Evolutionary conservation across 2,329 filamentous ascomycete genomes (phyloP).

Genomic region (Arachnomyces sp.): DNA sequence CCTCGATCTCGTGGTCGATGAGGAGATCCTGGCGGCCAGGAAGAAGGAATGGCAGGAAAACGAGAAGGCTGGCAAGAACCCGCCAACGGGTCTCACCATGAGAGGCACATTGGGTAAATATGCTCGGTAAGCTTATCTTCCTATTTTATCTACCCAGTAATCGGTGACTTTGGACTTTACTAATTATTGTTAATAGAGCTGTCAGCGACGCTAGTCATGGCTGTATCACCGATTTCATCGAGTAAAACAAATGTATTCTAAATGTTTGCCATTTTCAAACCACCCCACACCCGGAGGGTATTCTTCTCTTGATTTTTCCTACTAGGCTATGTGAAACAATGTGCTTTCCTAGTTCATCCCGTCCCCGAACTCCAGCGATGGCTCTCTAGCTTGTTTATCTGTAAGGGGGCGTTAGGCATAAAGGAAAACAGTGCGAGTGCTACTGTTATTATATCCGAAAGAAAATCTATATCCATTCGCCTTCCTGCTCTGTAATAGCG

Average conservation of each 20-base stretch:
- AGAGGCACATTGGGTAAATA: conserved; percentile 66
- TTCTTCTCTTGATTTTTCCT: conserved; percentile 13
- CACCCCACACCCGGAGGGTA: neutral
- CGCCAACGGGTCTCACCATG: conserved; percentile 47
- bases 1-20: conserved; percentile 20
- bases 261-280: neutral
- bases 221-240: conserved; percentile 38
- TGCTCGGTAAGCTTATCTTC: conserved; percentile 34
- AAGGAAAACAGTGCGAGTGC: no score
- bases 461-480: no score
- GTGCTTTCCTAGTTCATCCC: no score
- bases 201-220: conserved; percentile 41
- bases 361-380: no score
- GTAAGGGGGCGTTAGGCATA: no score
- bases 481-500: no score
- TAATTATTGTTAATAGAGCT: conserved; percentile 14
- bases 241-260: neutral
- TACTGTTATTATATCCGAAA: no score
- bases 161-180: neutral
- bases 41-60: conserved; percentile 51
- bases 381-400: no score
- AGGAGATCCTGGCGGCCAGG: conserved; percentile 54
- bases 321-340: no score
- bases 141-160: conserved; percentile 2
- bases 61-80: conserved; percentile 29